Conservation (phyloP, 805 yeast species). For the Candida maesae region DNA sequence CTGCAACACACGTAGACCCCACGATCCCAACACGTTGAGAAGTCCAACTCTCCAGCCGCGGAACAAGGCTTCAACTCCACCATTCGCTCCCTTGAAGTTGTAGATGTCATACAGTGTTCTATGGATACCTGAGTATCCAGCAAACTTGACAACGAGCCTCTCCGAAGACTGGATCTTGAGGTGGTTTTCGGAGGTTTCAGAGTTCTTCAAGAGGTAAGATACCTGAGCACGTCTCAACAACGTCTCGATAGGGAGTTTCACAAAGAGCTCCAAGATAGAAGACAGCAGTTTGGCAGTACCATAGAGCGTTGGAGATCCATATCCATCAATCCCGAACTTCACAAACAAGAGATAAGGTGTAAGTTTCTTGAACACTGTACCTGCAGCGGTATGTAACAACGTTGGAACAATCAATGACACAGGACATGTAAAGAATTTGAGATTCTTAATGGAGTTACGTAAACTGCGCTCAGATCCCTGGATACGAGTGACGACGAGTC, state of each 20-base stretch:
- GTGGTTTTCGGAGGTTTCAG: conserved; percentile 26
- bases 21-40: conserved; percentile 73
- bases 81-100: conserved; percentile 37
- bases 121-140: conserved; percentile 51
- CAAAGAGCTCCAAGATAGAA: conserved; percentile 64
- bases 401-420: conserved; percentile 62
- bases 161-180: conserved; percentile 41
- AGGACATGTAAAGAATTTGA: conserved; percentile 54
- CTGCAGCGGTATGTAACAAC: conserved; percentile 55
- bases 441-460: conserved; percentile 55
- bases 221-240: conserved; percentile 81
- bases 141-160: conserved; percentile 57
- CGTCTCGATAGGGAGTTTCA: conserved; percentile 85
- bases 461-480: conserved; percentile 56
- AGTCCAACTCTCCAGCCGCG: conserved; percentile 92
- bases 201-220: conserved; percentile 44
- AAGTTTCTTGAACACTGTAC: conserved; percentile 57
- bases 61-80: conserved; percentile 54
- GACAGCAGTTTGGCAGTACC: conserved; percentile 55
- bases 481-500: conserved; percentile 68
- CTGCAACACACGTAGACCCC: conserved; percentile 67
- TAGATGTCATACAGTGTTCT: conserved; percentile 47
- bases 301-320: conserved; percentile 57
- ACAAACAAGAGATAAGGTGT: conserved; percentile 63
- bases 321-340: conserved; percentile 61